Evolutionary conservation across 1,284 basidiomycete genomes (phyloP), one percentile per base, ranked within the genome.

Genomic region (Blastosporella zonata): DNA sequence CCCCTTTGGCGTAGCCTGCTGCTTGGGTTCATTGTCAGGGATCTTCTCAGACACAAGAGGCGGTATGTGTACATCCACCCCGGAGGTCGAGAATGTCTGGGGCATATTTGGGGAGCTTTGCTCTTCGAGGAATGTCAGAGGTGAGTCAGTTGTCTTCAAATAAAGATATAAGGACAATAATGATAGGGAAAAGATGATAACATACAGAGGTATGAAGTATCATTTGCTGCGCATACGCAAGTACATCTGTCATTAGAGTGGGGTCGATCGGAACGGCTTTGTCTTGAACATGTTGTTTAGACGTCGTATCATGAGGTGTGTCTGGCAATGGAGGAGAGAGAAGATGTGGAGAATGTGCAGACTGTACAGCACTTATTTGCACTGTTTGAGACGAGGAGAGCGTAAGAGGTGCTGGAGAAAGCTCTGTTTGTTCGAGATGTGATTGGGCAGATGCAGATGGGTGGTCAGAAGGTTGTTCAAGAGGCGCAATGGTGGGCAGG

Each of bases 1-100:
- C 8, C 42, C 59, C 15, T 69, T 69, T n/a, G 57, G 18, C 21
- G 39, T 21, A 10, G 28, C 59, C n/a, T 49, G 29, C 27, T 37
- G 29, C 31, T 35, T 17, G n/a, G 12, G 13, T 40, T 46, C 37
- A 34, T 38, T 31, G 8, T 46, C 45, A 15, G 22, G 47, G n/a
- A 38, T 21, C 13, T 49, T 35, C 8, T 47, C 17, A 8, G 23
- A 5, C 13, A 22, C n/a, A 15, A 22, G 25, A 6, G 40, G 21
- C 1, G 13, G 21, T 3, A 12, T 8, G 27, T 39, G 47, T 20
- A 43, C 9, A 9, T 45, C 39, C 31, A 8, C 20, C 39, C 2
- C 31, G 2, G 22, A 13, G 20, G 25, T 33, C 6, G 31, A 21
- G 29, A 10, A 18, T 12, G 27, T 33, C 17, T 25, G 46, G 43